Conservation (phyloP, 2,329 filamentous ascomycete genomes). For the Thermothelomyces thermophilus region DNA sequence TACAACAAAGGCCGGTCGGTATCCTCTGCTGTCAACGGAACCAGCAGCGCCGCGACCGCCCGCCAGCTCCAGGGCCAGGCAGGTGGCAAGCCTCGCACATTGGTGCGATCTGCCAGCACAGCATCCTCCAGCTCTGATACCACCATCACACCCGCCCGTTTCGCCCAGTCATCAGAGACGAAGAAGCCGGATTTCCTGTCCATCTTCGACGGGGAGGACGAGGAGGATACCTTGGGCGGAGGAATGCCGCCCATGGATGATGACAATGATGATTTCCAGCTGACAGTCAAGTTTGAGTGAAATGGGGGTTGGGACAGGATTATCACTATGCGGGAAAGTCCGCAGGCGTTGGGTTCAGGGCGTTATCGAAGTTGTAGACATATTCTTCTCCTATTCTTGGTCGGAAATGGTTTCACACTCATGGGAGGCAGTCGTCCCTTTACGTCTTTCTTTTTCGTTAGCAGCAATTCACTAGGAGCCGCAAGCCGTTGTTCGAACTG, state of each 20-base stretch:
- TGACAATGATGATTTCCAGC: slow-evolving; percentile 51
- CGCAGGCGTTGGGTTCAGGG: slow-evolving; percentile 11
- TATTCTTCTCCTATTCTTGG: background rate
- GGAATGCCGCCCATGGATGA: slow-evolving; percentile 33
- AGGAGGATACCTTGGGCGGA: slow-evolving; percentile 38
- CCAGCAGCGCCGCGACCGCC: slow-evolving; percentile 21
- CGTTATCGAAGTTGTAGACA: slow-evolving; percentile 3
- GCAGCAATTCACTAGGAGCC: too few relatives aligned
- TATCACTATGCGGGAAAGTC: slow-evolving; percentile 18
- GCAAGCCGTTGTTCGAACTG: too few relatives aligned
- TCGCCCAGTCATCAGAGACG: slow-evolving; percentile 30
- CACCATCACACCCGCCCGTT: slow-evolving; percentile 45
- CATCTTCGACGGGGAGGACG: slow-evolving; percentile 48
- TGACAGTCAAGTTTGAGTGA: slow-evolving; percentile 37
- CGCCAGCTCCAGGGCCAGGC: slow-evolving; percentile 12
- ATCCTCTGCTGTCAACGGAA: slow-evolving; percentile 38
- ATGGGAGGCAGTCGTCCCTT: background rate
- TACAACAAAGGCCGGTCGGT: slow-evolving; percentile 70
- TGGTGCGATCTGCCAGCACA: slow-evolving; percentile 32
- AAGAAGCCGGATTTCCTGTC: slow-evolving; percentile 47
- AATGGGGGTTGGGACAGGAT: background rate
- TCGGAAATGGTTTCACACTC: background rate
- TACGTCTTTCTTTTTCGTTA: background rate
- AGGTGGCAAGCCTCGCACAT: slow-evolving; percentile 17
- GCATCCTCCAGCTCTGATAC: slow-evolving; percentile 34